Evolutionary conservation across 140 eudicot genomes (phyloP).

Genomic region (Erigeron philadelphicus): DNA sequence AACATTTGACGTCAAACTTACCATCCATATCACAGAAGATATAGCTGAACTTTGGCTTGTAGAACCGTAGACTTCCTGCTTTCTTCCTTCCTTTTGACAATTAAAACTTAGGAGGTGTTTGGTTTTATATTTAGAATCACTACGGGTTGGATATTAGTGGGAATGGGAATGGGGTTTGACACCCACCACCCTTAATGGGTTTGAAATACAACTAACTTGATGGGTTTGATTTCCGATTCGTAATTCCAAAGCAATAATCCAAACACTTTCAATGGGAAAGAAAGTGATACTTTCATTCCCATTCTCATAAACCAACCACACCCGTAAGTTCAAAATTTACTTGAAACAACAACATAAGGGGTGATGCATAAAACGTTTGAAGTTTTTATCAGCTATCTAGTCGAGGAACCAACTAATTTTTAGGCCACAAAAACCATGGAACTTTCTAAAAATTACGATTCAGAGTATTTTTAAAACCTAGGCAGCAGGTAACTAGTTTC

Average conservation of each 20-base stretch:
- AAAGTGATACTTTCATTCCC: too few species aligned
- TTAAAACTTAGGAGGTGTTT: conserved; percentile 30
- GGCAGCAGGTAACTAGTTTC: conserved; percentile 1
- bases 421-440: background rate
- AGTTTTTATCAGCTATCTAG: background rate
- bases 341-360: conserved; percentile 15
- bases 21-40: conserved; percentile 99
- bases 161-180: too few species aligned
- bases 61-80: conserved; percentile 86
- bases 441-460: background rate
- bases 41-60: conserved; percentile 76
- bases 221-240: too few species aligned
- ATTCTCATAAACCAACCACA: too few species aligned
- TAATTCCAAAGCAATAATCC: too few species aligned
- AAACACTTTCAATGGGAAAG: too few species aligned
- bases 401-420: background rate
- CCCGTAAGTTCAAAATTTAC: conserved; percentile 30
- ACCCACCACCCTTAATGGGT: too few species aligned
- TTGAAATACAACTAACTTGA: too few species aligned
- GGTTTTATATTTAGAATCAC: too few species aligned
- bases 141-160: too few species aligned
- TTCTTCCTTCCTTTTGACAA: conserved; percentile 83
- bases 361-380: background rate
- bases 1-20: conserved; percentile 30
- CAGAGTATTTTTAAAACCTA: background rate